phyloP scores from a whole-genome alignment of 371 early-diverging fungal genomes.

The Chytridiales sp. region DNA sequence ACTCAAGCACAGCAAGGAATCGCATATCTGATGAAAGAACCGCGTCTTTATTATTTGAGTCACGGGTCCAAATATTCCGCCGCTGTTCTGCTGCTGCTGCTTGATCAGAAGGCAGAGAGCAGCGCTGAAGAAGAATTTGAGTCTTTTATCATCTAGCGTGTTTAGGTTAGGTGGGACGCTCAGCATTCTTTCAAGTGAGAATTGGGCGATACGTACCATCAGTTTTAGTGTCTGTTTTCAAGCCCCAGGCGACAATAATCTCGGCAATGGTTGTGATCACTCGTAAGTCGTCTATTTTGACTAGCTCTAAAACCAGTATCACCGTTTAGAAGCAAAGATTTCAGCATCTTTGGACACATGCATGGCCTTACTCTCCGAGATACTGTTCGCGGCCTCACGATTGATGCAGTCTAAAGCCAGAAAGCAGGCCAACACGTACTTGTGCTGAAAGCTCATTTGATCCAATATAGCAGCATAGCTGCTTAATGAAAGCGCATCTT shows the following conservation, averaged over 20 bases:
- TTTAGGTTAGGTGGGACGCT: slow-evolving; percentile 7
- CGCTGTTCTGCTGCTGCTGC: neutral
- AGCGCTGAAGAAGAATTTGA: neutral
- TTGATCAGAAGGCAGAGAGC: neutral
- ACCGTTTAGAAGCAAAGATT: neutral
- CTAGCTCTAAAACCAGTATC: no score
- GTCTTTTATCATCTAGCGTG: neutral
- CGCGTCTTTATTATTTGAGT: no score
- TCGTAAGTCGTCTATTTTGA: slow-evolving; percentile 1
- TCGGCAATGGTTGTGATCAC: slow-evolving; percentile 57
- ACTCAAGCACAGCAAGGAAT: no score
- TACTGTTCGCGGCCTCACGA: neutral
- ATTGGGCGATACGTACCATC: neutral
- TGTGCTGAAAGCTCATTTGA: neutral
- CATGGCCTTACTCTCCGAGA: neutral
- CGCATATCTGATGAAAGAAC: no score
- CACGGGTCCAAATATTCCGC: neutral
- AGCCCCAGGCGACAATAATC: slow-evolving; percentile 67
- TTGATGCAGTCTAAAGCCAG: neutral
- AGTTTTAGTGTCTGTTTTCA: slow-evolving; percentile 37
- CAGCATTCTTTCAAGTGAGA: slow-evolving; percentile 14
- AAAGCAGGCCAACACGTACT: neutral
- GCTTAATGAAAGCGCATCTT: no score
- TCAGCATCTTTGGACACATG: neutral
- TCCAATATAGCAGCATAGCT: no score